A percentile compares a stretch with the other conserved stretches of the same genome.
Evolutionary conservation across 1,139 yeast genomes (phyloP).

Genomic region (Keqinozyma sinolaborantium): DNA sequence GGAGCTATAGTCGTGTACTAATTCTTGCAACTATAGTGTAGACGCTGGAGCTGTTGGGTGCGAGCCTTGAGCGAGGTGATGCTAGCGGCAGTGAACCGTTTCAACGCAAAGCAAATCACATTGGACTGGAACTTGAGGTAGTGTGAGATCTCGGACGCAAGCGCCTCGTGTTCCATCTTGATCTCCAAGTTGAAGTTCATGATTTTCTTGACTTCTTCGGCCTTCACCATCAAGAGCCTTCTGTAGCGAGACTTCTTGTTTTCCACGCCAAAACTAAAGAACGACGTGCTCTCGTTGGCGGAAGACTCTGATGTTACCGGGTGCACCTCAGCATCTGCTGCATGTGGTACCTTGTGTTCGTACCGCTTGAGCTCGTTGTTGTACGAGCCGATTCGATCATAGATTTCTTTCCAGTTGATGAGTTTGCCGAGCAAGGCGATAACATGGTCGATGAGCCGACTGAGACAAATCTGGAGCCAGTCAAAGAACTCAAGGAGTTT

Average conservation of each 20-base stretch:
- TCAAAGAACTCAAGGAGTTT: slow-evolving; percentile 17
- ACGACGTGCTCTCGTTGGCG: slow-evolving; percentile 9
- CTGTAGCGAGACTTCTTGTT: slow-evolving; percentile 33
- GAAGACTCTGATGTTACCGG: slow-evolving; percentile 1
- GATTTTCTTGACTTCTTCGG: slow-evolving; percentile 32
- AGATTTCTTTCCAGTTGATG: slow-evolving; percentile 50
- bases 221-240: slow-evolving; percentile 24
- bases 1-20: too few relatives aligned
- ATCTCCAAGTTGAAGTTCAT: slow-evolving; percentile 33
- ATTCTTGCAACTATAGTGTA: background rate
- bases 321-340: background rate
- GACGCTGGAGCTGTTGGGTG: background rate
- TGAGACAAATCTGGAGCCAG: slow-evolving; percentile 28
- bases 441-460: slow-evolving; percentile 39
- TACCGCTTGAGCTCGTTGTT: slow-evolving; percentile 28
- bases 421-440: slow-evolving; percentile 34
- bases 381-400: slow-evolving; percentile 22
- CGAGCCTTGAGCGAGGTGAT: background rate
- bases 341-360: slow-evolving; percentile 14
- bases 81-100: slow-evolving; percentile 17
- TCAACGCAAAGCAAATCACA: slow-evolving; percentile 35
- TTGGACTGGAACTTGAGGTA: slow-evolving; percentile 49
- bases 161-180: slow-evolving; percentile 49
- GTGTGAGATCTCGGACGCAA: slow-evolving; percentile 62
- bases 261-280: slow-evolving; percentile 35